Evolutionary conservation across 495 filamentous ascomycete species (phyloP).

Genomic region (Terfezia claveryi): DNA sequence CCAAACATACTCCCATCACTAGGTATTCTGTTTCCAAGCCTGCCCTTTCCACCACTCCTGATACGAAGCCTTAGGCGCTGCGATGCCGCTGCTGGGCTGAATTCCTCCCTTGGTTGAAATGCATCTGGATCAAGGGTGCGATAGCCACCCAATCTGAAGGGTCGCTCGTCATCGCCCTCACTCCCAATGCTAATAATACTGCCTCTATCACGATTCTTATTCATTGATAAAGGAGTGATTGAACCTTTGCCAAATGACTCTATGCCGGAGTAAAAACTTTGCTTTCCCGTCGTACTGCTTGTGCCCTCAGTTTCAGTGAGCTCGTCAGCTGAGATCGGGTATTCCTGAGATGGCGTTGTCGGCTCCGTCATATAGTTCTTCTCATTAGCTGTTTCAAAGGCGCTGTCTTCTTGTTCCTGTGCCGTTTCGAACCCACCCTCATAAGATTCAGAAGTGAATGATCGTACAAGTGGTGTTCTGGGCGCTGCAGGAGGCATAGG

Average conservation of each 20-base stretch:
- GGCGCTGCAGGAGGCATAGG: background rate
- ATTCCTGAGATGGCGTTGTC: constrained; percentile 57
- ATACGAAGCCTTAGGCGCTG: constrained; percentile 14
- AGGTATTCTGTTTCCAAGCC: constrained; percentile 5
- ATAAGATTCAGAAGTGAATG: background rate
- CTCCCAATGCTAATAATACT: constrained; percentile 59
- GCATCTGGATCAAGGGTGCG: background rate
- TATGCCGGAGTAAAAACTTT: constrained; percentile 12
- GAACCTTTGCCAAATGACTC: constrained; percentile 21
- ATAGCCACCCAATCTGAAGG: background rate
- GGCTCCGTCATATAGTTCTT: constrained; percentile 78
- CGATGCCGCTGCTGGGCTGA: constrained; percentile 4
- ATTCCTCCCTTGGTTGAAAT: background rate
- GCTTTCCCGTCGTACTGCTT: constrained; percentile 26
- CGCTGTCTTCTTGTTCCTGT: constrained; percentile 29
- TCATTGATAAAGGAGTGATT: constrained; percentile 14
- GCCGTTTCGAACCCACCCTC: constrained; percentile 19
- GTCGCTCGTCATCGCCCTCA: constrained; percentile 2
- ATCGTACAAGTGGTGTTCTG: background rate
- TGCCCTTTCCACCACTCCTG: constrained; percentile 9
- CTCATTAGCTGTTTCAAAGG: constrained; percentile 71
- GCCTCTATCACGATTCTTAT: constrained; percentile 33
- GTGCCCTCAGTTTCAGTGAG: constrained; percentile 68
- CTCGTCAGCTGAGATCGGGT: constrained; percentile 37
- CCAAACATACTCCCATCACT: background rate